A percentile compares a stretch with the other conserved stretches of the same genome.
phyloP scores from a whole-genome alignment of 306 rosid species.

The Ceratonia siliqua region DNA sequence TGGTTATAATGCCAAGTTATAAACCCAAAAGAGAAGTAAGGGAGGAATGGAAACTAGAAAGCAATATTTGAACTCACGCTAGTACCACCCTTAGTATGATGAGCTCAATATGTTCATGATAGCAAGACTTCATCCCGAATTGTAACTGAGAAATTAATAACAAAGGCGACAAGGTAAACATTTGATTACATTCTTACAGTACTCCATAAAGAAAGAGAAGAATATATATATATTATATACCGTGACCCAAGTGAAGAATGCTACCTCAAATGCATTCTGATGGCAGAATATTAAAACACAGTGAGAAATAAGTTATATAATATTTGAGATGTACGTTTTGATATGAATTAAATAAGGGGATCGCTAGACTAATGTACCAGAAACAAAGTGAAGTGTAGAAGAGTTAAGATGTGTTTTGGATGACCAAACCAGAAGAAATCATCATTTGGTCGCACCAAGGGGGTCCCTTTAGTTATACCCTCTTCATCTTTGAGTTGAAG shows the following conservation, averaged over 20 bases:
- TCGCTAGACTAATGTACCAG: constrained; percentile 33
- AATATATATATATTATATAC: constrained; percentile 34
- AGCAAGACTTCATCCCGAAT: constrained; percentile 60
- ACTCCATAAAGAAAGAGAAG: neutral
- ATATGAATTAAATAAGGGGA: neutral
- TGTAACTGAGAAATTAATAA: constrained; percentile 36
- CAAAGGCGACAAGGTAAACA: too few species aligned
- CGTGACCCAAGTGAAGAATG: constrained; percentile 70
- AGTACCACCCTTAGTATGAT: constrained; percentile 47
- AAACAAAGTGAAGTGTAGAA: constrained; percentile 56
- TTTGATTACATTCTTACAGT: neutral
- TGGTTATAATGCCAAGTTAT: too few species aligned
- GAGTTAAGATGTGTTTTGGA: constrained; percentile 49
- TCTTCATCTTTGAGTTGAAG: constrained; percentile 38
- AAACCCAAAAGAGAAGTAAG: too few species aligned
- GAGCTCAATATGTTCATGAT: constrained; percentile 44
- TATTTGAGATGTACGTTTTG: neutral
- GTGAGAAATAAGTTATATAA: neutral
- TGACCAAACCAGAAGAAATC: constrained; percentile 58
- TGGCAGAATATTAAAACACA: neutral
- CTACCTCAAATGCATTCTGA: constrained; percentile 64
- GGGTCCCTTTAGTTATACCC: constrained; percentile 49
- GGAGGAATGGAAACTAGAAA: neutral
- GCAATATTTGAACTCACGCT: constrained; percentile 46
- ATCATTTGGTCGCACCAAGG: constrained; percentile 60